Base-by-base conservation (phyloP, 257 asterid species). In the Schizonepeta tenuifolia region DNA sequence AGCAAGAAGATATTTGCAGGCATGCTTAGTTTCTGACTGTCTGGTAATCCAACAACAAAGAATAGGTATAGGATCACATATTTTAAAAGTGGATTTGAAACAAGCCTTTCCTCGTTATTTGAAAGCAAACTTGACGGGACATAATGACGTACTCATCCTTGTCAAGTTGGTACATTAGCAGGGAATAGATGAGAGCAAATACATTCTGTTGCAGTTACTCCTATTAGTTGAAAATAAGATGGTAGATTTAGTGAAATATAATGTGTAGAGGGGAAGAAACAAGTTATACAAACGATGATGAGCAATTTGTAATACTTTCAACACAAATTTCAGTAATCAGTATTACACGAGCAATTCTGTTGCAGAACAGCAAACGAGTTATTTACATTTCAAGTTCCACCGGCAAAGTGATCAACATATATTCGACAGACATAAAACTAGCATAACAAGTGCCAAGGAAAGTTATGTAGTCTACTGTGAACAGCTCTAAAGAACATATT, bases 341-440 rank as follows among this genome's bases (percentile, higher is more conserved):
- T 38, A 36, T 20, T 11, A 49, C 55, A 36, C 5, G 28, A 26
- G 58, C 40, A 54, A 65, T 38, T 36, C 20, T 21, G 26, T 26
- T 36, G 60, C 60, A 21, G n/a, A n/a, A n/a, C 31, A 17, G 9
- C 28, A 43, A 21, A 44, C 9, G 15, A 54, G 60, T 60, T 24
- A 47, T 36, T 5, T 70, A 71, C 77, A 77, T 77, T 46, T 15
- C 57, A 46, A 70, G 51, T 55, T 63, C 53, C 41, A 40, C 36
- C 15, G 14, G 15, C 22, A 18, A 38, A 41, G 26, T 44, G 17
- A 51, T 66, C 67, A n/a, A 40, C 60, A 46, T 46, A 31, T 62
- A 55, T 60, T 33, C 36, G 33, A 40, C 7, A 17, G 46, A 41
- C 33, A 13, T 36, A 20, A 9, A 53, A 51, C 51, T 22, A 76